Evolutionary conservation across 164 flowering plant genomes (phyloP).

Genomic region (grape (Vitis vinifera)): DNA sequence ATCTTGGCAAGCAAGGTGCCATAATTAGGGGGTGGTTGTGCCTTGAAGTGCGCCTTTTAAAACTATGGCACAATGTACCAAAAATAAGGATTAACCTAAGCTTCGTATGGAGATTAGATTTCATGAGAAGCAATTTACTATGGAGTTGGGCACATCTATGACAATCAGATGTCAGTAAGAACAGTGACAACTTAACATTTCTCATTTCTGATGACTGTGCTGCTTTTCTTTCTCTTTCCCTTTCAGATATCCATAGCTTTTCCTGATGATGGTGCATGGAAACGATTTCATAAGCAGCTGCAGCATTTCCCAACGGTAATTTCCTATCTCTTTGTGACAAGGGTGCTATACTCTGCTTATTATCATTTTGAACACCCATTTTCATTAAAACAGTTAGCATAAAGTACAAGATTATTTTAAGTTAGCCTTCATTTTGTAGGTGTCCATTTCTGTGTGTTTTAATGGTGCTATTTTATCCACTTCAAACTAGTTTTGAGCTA

Average conservation of each 20-base stretch:
- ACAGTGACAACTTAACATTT: not conserved
- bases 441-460: not conserved
- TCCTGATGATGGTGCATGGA: slow-evolving; percentile 99
- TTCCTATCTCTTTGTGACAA: not conserved
- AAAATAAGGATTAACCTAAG: too few species aligned
- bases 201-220: slow-evolving; percentile 11
- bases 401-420: not conserved
- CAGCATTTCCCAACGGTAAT: slow-evolving; percentile 95
- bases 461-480: not conserved
- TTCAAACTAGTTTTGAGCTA: not conserved
- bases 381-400: not conserved
- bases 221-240: slow-evolving; percentile 4
- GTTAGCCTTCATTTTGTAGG: not conserved
- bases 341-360: not conserved
- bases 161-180: not conserved
- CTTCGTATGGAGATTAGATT: too few species aligned
- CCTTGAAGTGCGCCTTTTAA: too few species aligned
- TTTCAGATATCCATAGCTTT: slow-evolving; percentile 88
- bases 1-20: too few species aligned
- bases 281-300: slow-evolving; percentile 92
- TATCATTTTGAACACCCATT: not conserved
- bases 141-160: not conserved
- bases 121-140: not conserved
- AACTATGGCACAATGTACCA: too few species aligned
- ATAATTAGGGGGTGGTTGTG: too few species aligned